Base-by-base conservation (phyloP, 768 basidiomycete species). In the Rubroboletus pulcherrimus region DNA sequence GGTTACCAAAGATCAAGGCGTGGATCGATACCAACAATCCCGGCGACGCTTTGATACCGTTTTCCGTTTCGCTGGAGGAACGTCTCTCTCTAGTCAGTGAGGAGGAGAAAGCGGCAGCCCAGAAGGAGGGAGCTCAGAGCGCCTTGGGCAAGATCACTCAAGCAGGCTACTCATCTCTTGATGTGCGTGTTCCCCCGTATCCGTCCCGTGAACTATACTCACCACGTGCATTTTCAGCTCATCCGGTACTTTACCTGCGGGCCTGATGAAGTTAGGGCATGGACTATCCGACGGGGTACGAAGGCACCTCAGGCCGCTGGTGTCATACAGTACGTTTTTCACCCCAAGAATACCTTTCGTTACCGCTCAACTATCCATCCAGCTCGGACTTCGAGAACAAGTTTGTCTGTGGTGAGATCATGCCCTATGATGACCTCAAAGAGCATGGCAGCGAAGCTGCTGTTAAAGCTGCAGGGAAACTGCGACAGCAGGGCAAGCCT, bases 11-110 rank as follows among this genome's bases (percentile, higher is more conserved):
- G 77, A 98, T 98, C 80, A 98, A 98, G 71, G 89, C 75, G 30
- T 99, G 97, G 97, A 96, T 99, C 66, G 95, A 98, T 75, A 81
- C 85, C 67, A 83, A 98, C 76, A 98, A 97, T 77, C 86, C 96
- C 2, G 97, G 97, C 49, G 97, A 99, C 65, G 83, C 85, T 17
- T 82, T 99, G 58, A 96, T 99, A 61, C 97, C 97, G 12, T 98
- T 98, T 79, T 95, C 93, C 30, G 97, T 99, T 51, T 83, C 95
- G 6, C 78, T 98, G 43, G 97, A 99, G 71, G 93, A 99, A 73
- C 87, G 95, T 39, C 78, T 99, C 9, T 84, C 82, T 12, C 58
- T 63, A 6, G 70, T 93, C 70, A 69, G 74, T 19, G 68, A 69
- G 1, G 87, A 92, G 60, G 89, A 91, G 56, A 85, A 83, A 74